These are phyloP conservation scores for Coffea eugenioides DNA, from an alignment of 257 asterid species.

Conservation along the genomic window DNA sequence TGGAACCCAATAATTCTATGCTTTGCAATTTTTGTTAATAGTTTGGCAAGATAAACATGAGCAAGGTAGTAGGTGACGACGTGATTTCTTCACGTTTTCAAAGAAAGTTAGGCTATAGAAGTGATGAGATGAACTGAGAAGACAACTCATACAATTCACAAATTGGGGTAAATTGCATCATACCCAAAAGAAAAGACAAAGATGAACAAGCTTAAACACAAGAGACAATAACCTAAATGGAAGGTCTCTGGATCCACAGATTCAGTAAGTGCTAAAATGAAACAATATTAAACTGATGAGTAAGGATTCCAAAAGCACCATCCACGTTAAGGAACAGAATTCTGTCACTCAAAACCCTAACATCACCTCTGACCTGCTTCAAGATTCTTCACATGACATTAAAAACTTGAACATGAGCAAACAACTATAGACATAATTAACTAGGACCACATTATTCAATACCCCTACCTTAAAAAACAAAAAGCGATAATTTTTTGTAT, in stretches of 20 bases:
- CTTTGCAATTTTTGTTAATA: too few species aligned
- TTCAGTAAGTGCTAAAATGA: not conserved
- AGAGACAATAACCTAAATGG: too few species aligned
- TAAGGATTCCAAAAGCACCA: not conserved
- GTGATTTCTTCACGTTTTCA: not conserved
- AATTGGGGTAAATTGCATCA: too few species aligned
- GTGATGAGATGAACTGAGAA: too few species aligned
- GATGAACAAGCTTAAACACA: too few species aligned
- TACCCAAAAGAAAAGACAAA: not conserved
- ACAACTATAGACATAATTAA: not conserved
- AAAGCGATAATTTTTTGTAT: too few species aligned
- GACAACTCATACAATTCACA: not conserved
- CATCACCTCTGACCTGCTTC: not conserved
- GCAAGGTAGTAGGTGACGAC: too few species aligned
- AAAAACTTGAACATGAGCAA: not conserved
- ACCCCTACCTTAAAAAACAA: not conserved
- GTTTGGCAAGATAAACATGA: too few species aligned
- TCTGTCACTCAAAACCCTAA: not conserved
- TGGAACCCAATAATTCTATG: too few species aligned
- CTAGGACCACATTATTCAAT: too few species aligned
- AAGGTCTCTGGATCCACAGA: not conserved
- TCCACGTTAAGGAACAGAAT: not conserved
- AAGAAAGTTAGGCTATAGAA: too few species aligned
- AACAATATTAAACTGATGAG: not conserved
- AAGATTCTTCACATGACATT: not conserved